These are phyloP conservation scores for Papilionanthe hybrid DNA, from an alignment of 116 monocot genomes.

Conservation along the genomic window DNA sequence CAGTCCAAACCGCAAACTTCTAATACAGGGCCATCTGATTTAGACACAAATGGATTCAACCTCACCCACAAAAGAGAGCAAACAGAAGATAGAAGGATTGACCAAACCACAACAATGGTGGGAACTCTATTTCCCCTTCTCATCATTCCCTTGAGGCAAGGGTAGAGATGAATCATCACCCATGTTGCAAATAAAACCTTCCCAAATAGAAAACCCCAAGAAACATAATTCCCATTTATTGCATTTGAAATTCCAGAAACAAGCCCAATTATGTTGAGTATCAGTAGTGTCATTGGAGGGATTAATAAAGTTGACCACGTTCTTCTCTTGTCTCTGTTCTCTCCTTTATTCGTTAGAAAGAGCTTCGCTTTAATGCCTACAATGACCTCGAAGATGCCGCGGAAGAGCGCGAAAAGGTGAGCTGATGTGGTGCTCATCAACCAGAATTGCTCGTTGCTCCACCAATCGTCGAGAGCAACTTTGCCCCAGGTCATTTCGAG, in stretches of 20 bases:
- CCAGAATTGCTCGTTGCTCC: conserved; percentile 50
- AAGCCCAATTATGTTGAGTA: conserved; percentile 20
- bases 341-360: conserved; percentile 26
- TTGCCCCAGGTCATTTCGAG: conserved; percentile 43
- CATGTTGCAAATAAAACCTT: conserved; percentile 38
- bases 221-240: conserved; percentile 23
- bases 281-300: conserved; percentile 30
- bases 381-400: conserved; percentile 29
- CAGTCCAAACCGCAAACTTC: conserved; percentile 41
- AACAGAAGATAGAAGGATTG: conserved; percentile 29
- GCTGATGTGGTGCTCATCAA: conserved; percentile 35
- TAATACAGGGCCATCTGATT: conserved; percentile 21
- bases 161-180: conserved; percentile 45
- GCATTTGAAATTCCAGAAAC: conserved; percentile 28
- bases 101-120: conserved; percentile 41
- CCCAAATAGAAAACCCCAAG: conserved; percentile 33
- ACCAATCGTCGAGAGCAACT: conserved; percentile 33
- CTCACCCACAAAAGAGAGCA: conserved; percentile 32
- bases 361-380: conserved; percentile 31
- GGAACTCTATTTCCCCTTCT: conserved; percentile 29
- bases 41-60: conserved; percentile 25
- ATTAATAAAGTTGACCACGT: conserved; percentile 29
- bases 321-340: conserved; percentile 16
- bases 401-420: conserved; percentile 35
- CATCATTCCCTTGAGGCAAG: conserved; percentile 34